Base-by-base conservation (phyloP, 1,139 yeast genomes). In the Saccharomycopsis hybrid region DNA sequence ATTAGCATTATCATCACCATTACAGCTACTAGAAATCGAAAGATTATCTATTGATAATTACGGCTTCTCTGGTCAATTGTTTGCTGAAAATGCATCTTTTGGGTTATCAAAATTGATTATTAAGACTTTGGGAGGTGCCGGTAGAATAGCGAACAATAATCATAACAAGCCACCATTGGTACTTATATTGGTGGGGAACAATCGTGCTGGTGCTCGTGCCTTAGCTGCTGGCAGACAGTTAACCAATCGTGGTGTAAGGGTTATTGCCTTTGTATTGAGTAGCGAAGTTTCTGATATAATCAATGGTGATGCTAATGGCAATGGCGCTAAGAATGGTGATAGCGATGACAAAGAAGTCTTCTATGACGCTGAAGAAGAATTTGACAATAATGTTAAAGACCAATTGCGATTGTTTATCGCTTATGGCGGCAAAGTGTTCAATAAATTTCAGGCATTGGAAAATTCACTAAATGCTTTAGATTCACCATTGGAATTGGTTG, bases 131-230 rank as follows among this genome's bases (percentile, higher is more conserved):
- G 90, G 95, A 5, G 95, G 95, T 0, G 63, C 78, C 3, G 69
- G 79, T 5, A 71, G 92, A 55, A 70, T 85, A 55, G 67, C 71
- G 46, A 70, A 72, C 43, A 84, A 83, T 62, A 84, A 83, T 62
- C 88, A 83, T 62, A 88, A 87, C 62, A 73, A 86, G 27, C 85
- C 92, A 7, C 96, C 96, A 1, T 67, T 87, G 53, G 84, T 86
- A 3, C 70, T 89, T 13, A 68, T 85, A 5, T 70, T 88, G 31
- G 80, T 80, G 9, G 96, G 95, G 29, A 78, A 83, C 58, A 82
- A 81, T 54, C 72, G 85, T 53, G 75, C 92, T 31, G 95, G 96
- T 11, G 73, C 81, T 5, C 70, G 89, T 50, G 90, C 94, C 0
- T 68, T 87, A 52, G 87, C 92, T 0, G 73, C 92, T 0, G 95